Evolutionary conservation across 2,329 filamentous ascomycete species (phyloP).

Genomic region (Fusarium solani-melongenae): DNA sequence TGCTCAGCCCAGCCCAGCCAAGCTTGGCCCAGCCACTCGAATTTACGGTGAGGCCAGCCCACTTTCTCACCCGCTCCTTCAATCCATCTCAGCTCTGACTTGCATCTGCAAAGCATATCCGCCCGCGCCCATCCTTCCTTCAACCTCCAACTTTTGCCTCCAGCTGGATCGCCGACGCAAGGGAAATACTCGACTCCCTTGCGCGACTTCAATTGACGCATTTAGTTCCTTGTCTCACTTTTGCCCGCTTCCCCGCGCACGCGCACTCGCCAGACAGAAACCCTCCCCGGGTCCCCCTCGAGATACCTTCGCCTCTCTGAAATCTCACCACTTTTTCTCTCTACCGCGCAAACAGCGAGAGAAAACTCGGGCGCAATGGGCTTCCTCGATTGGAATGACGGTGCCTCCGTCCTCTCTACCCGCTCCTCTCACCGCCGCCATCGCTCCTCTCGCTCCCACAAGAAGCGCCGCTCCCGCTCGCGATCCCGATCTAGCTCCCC

Average conservation of each 20-base stretch:
- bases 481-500: constrained; percentile 53
- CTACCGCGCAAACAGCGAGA: not conserved
- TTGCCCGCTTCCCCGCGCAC: not conserved
- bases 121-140: constrained; percentile 1
- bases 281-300: not conserved
- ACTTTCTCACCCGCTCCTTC: not conserved
- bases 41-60: constrained; percentile 44
- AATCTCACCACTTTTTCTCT: not conserved
- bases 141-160: not conserved
- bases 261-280: not conserved
- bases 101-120: constrained; percentile 23
- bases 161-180: not conserved
- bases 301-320: not conserved
- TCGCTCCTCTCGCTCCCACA: constrained; percentile 46
- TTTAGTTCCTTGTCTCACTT: not conserved
- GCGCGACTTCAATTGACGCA: not conserved
- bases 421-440: constrained; percentile 43
- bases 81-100: constrained; percentile 28
- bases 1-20: constrained; percentile 42
- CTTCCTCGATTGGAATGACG: constrained; percentile 50
- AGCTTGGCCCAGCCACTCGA: constrained; percentile 46
- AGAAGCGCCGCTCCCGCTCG: constrained; percentile 51
- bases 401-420: constrained; percentile 46
- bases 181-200: not conserved
- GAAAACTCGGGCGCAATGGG: constrained; percentile 38